Conservation (phyloP, 129 eudicot genomes). For the Arctium lappa region DNA sequence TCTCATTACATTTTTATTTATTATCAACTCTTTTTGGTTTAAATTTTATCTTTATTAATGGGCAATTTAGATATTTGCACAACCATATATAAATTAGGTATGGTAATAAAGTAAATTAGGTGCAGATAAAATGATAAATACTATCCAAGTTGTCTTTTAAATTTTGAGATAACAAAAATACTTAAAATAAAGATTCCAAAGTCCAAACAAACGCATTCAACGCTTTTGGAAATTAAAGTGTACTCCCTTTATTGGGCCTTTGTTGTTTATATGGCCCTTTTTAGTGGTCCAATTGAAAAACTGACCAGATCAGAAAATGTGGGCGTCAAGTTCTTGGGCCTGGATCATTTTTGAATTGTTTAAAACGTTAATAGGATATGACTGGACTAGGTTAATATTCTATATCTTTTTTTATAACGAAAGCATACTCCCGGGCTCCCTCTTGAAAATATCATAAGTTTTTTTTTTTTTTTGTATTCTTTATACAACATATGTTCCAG, state of each 20-base stretch:
- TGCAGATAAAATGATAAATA: too few relatives aligned
- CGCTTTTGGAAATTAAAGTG: neutral
- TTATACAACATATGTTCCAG: too few relatives aligned
- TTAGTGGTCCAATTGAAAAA: neutral
- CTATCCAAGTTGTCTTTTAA: too few relatives aligned
- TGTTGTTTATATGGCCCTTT: neutral
- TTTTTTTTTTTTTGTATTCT: too few relatives aligned
- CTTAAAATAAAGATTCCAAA: neutral
- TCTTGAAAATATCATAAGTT: neutral
- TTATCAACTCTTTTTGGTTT: too few relatives aligned
- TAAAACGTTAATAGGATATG: neutral
- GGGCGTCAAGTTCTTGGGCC: neutral
- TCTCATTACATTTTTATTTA: too few relatives aligned
- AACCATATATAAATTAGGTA: too few relatives aligned
- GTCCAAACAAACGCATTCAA: neutral
- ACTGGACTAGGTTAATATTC: neutral
- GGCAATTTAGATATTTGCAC: too few relatives aligned
- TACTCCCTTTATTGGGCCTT: neutral
- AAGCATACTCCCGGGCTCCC: neutral
- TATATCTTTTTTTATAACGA: too few relatives aligned
- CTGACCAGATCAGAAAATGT: neutral
- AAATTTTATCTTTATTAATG: too few relatives aligned
- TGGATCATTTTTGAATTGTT: neutral
- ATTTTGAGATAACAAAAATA: too few relatives aligned
- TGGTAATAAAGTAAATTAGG: too few relatives aligned